Percentiles rank a stretch among this genome's conserved stretches.
These are phyloP conservation scores for Chaetoscypha palmicola DNA, from an alignment of 2,329 filamentous ascomycete genomes.

Conservation along the genomic window DNA sequence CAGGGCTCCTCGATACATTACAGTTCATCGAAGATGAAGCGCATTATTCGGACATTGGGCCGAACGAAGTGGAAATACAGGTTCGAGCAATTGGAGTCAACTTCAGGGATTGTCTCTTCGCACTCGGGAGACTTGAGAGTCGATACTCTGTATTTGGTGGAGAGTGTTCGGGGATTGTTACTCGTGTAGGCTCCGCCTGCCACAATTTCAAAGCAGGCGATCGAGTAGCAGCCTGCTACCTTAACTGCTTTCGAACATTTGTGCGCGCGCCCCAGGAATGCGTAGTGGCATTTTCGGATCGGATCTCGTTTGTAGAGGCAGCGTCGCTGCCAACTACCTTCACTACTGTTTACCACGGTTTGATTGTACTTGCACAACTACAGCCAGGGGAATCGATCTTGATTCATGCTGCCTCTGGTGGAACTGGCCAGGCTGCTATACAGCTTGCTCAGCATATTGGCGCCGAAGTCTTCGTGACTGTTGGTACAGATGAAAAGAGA, in stretches of 20 bases:
- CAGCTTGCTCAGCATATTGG: slow-evolving; percentile 24
- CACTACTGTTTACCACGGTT: slow-evolving; percentile 17
- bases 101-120: slow-evolving; percentile 13
- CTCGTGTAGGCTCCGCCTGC: not conserved
- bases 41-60: not conserved
- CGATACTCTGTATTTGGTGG: slow-evolving; percentile 5
- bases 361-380: slow-evolving; percentile 15
- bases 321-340: slow-evolving; percentile 20
- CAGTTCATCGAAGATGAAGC: slow-evolving; percentile 9
- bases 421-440: slow-evolving; percentile 30
- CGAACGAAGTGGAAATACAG: slow-evolving; percentile 12
- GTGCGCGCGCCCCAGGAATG: not conserved
- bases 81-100: slow-evolving; percentile 12
- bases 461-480: slow-evolving; percentile 28
- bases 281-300: slow-evolving; percentile 9
- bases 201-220: not conserved
- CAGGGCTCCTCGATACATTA: slow-evolving; percentile 16
- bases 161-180: slow-evolving; percentile 2
- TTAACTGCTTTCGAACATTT: slow-evolving; percentile 17
- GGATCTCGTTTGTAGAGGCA: slow-evolving; percentile 11
- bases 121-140: slow-evolving; percentile 17
- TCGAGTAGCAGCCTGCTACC: slow-evolving; percentile 15
- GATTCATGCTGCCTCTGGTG: slow-evolving; percentile 30
- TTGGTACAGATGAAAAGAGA: slow-evolving; percentile 25
- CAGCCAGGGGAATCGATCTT: slow-evolving; percentile 24